Evolutionary conservation across 2,329 filamentous ascomycete genomes (phyloP), one percentile per base, ranked within the genome.

Genomic region (Neocucurbitaria cava): DNA sequence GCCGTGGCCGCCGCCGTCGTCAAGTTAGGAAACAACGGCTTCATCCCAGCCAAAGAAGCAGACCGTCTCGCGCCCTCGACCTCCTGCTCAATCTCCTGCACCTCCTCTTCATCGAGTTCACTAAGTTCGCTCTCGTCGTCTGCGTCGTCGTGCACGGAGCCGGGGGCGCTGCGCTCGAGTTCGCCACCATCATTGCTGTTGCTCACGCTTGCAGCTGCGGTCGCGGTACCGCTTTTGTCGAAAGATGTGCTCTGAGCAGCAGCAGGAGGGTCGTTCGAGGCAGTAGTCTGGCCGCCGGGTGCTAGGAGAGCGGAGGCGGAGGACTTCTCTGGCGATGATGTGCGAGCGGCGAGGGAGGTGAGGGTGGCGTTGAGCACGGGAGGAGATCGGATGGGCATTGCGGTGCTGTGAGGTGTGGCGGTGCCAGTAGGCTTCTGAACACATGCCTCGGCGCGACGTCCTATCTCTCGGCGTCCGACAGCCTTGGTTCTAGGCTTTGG

Each of bases 401-500:
- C 59, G 4, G 68, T 66, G n/a, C 63, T 42, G n/a, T 61, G 49
- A 17, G 62, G 28, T 1, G 64, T 61, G 59, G 77, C 65, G 45
- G 68, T 64, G 24, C 68, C 67, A 33, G 70, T 68, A 21, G 72
- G 69, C 59, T 77, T 80, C 57, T 74, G 69, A 1, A 82, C 79
- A 54, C 84, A 84, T 0, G 81, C 79, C 69, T 88, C 86, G 8
- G 85, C 85, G 58, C 81, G 81, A 40, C 82, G 81, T 54, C 84
- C 81, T 23, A 88, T 80, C 59, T 88, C 85, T 13, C 84, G 78
- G 24, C 84, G 78, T 6, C 85, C 84, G 6, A 88, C 84, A 5
- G 84, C 83, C 64, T 86, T 85, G 18, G 82, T 81, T 51, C 84
- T 74, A 9, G 69, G 50, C 49, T 66, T 63, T 38, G 60, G 50